Evolutionary conservation across 345 rosid species (phyloP).

Genomic region (Hirschfeldia incana): DNA sequence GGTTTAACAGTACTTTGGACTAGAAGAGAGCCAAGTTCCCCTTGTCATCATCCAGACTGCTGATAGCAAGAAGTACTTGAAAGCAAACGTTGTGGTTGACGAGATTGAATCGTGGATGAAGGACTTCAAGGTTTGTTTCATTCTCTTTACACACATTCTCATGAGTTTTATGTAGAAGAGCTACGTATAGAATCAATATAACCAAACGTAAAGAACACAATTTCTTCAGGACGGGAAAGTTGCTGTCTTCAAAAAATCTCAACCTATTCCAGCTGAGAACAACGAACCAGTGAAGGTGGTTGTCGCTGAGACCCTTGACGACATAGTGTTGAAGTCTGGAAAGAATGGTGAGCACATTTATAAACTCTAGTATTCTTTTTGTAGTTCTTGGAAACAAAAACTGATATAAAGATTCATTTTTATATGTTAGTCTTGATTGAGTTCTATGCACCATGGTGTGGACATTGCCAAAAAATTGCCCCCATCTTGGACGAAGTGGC

Average conservation of each 20-base stretch:
- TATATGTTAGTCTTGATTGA: conserved; percentile 63
- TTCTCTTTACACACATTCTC: conserved; percentile 14
- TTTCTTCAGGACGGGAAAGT: conserved; percentile 88
- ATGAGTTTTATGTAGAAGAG: background rate
- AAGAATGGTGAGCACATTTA: conserved; percentile 65
- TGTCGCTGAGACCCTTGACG: conserved; percentile 84
- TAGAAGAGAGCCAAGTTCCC: conserved; percentile 78
- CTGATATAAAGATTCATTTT: background rate
- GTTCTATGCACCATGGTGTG: conserved; percentile 99
- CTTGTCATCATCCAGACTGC: conserved; percentile 67
- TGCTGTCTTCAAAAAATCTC: conserved; percentile 63
- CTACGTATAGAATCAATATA: background rate
- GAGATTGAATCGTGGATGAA: conserved; percentile 81
- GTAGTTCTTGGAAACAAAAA: conserved; percentile 1
- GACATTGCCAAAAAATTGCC: conserved; percentile 89
- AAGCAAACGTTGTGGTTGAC: conserved; percentile 62
- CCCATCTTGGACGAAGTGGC: conserved; percentile 97
- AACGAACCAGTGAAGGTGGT: conserved; percentile 88
- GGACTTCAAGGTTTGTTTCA: conserved; percentile 81
- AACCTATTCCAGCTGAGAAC: conserved; percentile 86
- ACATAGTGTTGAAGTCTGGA: conserved; percentile 71
- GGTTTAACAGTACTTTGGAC: conserved; percentile 82
- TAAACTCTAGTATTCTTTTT: background rate
- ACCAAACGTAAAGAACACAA: conserved; percentile 15
- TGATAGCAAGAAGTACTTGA: conserved; percentile 77